Conservation (phyloP, 2,329 filamentous ascomycete genomes). For the Fusarium sp. region DNA sequence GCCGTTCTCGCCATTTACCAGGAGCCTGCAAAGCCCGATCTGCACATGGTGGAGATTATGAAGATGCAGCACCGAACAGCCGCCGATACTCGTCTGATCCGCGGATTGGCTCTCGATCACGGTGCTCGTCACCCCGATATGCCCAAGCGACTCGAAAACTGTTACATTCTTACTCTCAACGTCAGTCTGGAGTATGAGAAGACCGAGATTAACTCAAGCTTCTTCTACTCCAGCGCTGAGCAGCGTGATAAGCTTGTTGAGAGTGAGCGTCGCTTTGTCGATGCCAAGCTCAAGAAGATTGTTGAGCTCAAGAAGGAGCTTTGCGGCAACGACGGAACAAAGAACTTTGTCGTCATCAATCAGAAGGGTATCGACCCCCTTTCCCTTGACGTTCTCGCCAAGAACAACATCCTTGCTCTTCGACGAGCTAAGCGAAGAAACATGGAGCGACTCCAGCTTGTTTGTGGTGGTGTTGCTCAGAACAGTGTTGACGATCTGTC, state of each 20-base stretch:
- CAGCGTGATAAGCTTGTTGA: conserved; percentile 98
- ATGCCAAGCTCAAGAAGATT: conserved; percentile 96
- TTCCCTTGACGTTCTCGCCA: conserved; percentile 93
- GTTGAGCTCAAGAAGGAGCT: conserved; percentile 98
- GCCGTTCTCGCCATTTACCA: conserved; percentile 95
- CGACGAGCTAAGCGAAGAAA: conserved; percentile 96
- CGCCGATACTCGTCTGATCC: conserved; percentile 95
- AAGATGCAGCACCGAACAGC: conserved; percentile 99
- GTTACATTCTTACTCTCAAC: conserved; percentile 93
- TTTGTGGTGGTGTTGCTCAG: conserved; percentile 90
- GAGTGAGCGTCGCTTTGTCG: conserved; percentile 94
- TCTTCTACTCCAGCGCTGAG: conserved; percentile 97
- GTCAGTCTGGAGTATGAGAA: conserved; percentile 99
- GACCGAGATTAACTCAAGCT: conserved; percentile 98
- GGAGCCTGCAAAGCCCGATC: conserved; percentile 88
- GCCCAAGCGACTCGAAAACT: conserved; percentile 96
- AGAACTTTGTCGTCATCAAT: conserved; percentile 98
- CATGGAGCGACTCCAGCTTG: conserved; percentile 97
- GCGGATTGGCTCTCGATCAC: conserved; percentile 92
- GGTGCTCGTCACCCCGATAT: conserved; percentile 97
- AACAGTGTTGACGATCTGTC: conserved; percentile 96
- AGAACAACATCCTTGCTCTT: conserved; percentile 96
- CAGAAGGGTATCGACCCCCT: conserved; percentile 99
- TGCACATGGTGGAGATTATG: conserved; percentile 99
- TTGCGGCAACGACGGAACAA: conserved; percentile 91